Conservation (phyloP, 1,139 yeast genomes). For the Hyphopichia fennica region DNA sequence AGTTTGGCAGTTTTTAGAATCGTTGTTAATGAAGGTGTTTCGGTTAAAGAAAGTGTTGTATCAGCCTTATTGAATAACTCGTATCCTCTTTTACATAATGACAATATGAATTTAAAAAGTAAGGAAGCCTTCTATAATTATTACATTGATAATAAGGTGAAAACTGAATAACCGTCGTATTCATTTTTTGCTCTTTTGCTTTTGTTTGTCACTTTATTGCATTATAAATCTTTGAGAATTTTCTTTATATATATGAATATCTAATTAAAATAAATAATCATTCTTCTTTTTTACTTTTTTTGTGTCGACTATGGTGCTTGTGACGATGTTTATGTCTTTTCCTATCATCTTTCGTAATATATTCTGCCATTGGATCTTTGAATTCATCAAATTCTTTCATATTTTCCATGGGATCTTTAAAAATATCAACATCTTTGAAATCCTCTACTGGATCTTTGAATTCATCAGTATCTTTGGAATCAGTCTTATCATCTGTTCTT, state of each 20-base stretch:
- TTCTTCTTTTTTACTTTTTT: neutral
- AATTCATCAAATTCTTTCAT: conserved; percentile 9
- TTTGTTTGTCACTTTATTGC: no score
- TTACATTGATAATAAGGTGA: conserved; percentile 22
- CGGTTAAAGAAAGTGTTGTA: neutral
- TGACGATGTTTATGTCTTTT: conserved; percentile 6
- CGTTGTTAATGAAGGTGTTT: neutral
- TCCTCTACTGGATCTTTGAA: conserved; percentile 12
- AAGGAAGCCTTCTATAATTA: conserved; percentile 34
- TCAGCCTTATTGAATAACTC: conserved; percentile 1
- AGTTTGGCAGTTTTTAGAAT: neutral
- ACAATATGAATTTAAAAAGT: conserved; percentile 22
- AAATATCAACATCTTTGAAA: neutral
- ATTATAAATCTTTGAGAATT: no score
- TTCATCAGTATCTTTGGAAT: conserved; percentile 8
- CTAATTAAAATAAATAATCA: no score
- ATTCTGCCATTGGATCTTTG: conserved; percentile 12
- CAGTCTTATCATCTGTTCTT: conserved; percentile 3
- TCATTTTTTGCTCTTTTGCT: no score
- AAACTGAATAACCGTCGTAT: conserved; percentile 10
- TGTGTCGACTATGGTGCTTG: conserved; percentile 7
- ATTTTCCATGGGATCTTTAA: conserved; percentile 2
- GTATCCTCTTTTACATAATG: neutral
- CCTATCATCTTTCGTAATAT: neutral
- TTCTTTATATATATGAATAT: no score